Conservation (phyloP, 1,284 basidiomycete genomes). For the Malassezia obtusa region DNA sequence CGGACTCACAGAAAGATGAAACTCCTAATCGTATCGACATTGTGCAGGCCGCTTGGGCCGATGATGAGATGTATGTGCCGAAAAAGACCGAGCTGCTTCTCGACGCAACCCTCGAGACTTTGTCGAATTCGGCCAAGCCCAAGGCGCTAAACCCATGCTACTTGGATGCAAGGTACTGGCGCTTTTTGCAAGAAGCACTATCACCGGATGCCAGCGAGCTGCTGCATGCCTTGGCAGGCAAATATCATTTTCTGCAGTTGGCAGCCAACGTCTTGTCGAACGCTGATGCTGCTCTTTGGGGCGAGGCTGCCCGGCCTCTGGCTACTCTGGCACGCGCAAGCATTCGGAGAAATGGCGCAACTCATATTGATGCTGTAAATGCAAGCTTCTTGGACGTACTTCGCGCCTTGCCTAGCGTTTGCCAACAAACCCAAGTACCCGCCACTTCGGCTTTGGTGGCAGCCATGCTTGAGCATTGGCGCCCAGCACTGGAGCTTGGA, state of each 20-base stretch:
- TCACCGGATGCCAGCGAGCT: neutral
- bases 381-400: constrained; percentile 26
- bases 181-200: neutral
- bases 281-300: neutral
- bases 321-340: neutral
- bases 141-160: constrained; percentile 1
- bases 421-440: neutral
- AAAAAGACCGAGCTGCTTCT: constrained; percentile 30
- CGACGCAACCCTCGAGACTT: constrained; percentile 23
- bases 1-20: neutral
- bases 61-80: constrained; percentile 20
- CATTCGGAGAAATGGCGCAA: constrained; percentile 20
- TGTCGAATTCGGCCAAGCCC: constrained; percentile 21
- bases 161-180: constrained; percentile 20
- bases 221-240: constrained; percentile 5
- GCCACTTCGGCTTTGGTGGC: constrained; percentile 9
- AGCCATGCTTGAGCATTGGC: constrained; percentile 20
- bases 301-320: neutral
- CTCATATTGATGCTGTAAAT: constrained; percentile 28
- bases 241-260: constrained; percentile 3
- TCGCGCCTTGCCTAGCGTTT: constrained; percentile 12
- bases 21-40: constrained; percentile 14
- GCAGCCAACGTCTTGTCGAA: neutral
- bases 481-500: constrained; percentile 23
- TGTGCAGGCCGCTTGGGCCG: constrained; percentile 20